Evolutionary conservation across 2,329 filamentous ascomycete species (phyloP).

Genomic region (Fusarium tjaetaba): DNA sequence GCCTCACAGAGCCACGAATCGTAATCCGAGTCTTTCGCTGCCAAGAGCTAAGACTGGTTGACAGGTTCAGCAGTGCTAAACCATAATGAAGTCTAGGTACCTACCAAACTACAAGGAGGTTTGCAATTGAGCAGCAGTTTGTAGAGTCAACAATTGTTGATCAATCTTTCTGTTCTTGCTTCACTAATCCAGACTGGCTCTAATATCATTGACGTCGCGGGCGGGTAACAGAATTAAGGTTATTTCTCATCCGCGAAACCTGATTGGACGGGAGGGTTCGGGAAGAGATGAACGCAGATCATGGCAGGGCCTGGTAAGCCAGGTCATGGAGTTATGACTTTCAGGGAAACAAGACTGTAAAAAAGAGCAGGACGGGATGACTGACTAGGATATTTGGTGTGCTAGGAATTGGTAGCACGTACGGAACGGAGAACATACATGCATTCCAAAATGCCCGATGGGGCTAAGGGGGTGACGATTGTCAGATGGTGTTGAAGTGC

Average conservation of each 20-base stretch:
- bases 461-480: neutral
- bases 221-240: constrained; percentile 30
- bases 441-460: neutral
- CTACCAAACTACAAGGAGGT: neutral
- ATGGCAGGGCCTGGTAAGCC: constrained; percentile 1
- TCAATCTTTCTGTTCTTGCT: neutral
- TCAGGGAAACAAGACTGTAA: constrained; percentile 7
- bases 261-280: constrained; percentile 18
- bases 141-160: neutral
- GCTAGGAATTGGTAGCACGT: neutral
- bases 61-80: neutral
- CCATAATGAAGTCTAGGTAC: neutral
- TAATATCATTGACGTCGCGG: constrained; percentile 4
- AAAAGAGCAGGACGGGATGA: neutral
- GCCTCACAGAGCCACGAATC: constrained; percentile 32
- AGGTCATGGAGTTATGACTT: constrained; percentile 5
- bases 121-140: neutral
- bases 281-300: constrained; percentile 26
- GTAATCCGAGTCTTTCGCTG: neutral
- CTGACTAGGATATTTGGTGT: neutral
- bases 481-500: neutral
- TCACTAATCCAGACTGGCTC: neutral
- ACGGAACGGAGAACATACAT: neutral
- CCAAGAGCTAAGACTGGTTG: neutral
- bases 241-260: constrained; percentile 12